Evolutionary conservation across 2,329 filamentous ascomycete species (phyloP), one percentile per base, ranked within the genome.

Genomic region (Clathrospora elynae): DNA sequence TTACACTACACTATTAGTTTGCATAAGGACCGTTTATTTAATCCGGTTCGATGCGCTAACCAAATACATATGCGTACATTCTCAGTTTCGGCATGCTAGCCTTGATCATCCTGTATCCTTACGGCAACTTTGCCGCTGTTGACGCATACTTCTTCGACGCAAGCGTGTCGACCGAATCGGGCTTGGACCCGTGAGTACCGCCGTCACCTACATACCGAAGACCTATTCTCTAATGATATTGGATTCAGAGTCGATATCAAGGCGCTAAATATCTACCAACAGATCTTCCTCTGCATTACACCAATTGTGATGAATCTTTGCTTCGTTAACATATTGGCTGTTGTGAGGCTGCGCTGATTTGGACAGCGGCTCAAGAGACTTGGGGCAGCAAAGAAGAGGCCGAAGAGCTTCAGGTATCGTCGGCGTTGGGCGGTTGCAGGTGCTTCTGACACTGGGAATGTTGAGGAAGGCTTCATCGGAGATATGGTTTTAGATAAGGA

Each of bases 301-400:
- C 53, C 70, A 4, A 69, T 57, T 38, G 11, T 70, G 9, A 71
- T 67, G 47, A 72, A 65, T 8, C 66, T 70, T 13, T 71, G 72
- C 31, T 69, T 71, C 42, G 71, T 73, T 33, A 70, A 73, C 25
- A 64, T 87, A 26, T 90, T 99, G 26, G 93, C 99, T 5, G 91
- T 96, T 57, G 79, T 97, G 9, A 86, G 93, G 16, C 76, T 99
- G 2, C 96, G 96, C 71, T 99, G 92, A 92, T 99, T 99, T 65
- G 91, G 97, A 71, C 96, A 95, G 70, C 83, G 90, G 5, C 96
- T 99, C 65, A 87, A 95, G 65, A 80, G 88, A 57, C 81, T 96
- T 51, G 90, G 87, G 22, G 88, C 95, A 57, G 84, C 88, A 1
- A 81, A 83, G 41, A 76, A 74, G 5, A 42, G 38, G 17, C 43